Evolutionary conservation across 192 early-diverging fungal genomes (phyloP), one percentile per base, ranked within the genome.

Genomic region (Coemansia sp.): DNA sequence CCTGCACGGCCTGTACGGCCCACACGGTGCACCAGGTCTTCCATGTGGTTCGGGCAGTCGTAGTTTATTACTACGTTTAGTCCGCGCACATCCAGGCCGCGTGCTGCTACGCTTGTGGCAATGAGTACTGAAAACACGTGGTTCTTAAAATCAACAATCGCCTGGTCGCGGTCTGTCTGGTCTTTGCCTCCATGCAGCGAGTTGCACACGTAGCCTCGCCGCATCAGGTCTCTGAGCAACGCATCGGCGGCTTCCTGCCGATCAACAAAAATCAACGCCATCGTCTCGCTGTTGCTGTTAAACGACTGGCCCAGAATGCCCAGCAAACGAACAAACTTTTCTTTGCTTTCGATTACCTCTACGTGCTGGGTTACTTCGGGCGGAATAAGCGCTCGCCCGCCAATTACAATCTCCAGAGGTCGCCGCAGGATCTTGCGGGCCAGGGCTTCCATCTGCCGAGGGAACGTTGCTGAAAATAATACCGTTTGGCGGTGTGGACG

Each of bases 1-100:
- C 97, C 97, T 0, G 97, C 97, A 48, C 97, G 90, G 34, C 97
- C 97, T 0, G 97, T 99, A 38, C 97, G 85, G 5, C 97, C 97
- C 15, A 97, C 94, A 46, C 97, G 94, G 76, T 99, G 97, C 2
- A 99, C 94, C 75, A 98, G 94, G 56, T 99, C 97, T 63, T 99
- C 97, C 87, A 95, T 91, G 57, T 99, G 94, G 78, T 95, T 94
- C 8, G 97, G 97, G 49, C 92, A 91, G 62, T 99, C 97, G 63
- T 91, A 98, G 74, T 99, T 99, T 52, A 98, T 83, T 5, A 99
- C 97, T 22, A 94, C 75, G 49, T 91, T 95, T 2, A 98, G 78
- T 11, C 94, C 87, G 61, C 96, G 96, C 11, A 98, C 96, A 68
- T 98, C 97, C 47, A 99, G 67, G 8, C 95, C 97, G 57, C 95